Conservation (phyloP, 2,329 filamentous ascomycete genomes). For the Cytospora mali region DNA sequence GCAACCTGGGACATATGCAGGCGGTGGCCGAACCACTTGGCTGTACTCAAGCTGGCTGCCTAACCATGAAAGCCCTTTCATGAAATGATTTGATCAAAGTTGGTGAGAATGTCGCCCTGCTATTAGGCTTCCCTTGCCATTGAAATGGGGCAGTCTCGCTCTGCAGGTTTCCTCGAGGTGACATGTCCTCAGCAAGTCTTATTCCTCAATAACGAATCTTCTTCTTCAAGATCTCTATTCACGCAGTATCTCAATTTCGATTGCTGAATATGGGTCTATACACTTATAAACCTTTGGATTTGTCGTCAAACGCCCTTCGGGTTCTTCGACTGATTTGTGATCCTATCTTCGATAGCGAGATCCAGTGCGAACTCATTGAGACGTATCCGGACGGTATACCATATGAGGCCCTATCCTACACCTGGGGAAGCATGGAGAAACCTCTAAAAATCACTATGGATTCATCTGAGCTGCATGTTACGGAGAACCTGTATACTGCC, state of each 20-base stretch:
- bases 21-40: neutral
- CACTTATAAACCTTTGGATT: neutral
- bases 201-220: neutral
- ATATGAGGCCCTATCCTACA: conserved; percentile 17
- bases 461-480: neutral
- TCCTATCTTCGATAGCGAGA: neutral
- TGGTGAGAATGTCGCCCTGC: neutral
- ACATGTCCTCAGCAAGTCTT: neutral
- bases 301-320: conserved; percentile 9
- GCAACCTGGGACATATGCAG: neutral
- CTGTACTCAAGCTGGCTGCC: neutral
- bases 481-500: conserved; percentile 8
- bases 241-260: neutral
- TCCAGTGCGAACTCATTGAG: conserved; percentile 14
- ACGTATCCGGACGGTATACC: conserved; percentile 1
- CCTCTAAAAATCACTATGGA: conserved; percentile 3
- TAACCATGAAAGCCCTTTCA: neutral
- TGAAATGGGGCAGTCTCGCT: neutral
- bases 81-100: neutral
- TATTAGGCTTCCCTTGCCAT: neutral
- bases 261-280: neutral
- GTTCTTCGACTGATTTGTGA: conserved; percentile 2
- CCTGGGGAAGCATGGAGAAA: conserved; percentile 4
- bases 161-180: neutral
- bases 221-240: neutral